A percentile compares a stretch with the other conserved stretches of the same genome.
phyloP scores from a whole-genome alignment of 2,329 filamentous ascomycete genomes.

The Peltaster fructicola region DNA sequence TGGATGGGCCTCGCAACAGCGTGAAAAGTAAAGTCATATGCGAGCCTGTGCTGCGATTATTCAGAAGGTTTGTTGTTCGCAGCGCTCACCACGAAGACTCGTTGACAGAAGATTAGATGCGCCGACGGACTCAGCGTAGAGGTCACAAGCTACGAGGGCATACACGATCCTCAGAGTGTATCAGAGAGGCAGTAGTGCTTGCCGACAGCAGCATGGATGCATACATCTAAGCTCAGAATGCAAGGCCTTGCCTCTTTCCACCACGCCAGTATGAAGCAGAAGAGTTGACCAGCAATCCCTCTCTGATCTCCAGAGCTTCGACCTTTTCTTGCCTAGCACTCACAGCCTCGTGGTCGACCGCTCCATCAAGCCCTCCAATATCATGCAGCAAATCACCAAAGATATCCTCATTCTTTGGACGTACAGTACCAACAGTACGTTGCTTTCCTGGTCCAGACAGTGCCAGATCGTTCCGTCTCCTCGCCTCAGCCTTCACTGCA shows the following conservation, averaged over 20 bases:
- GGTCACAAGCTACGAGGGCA: constrained; percentile 42
- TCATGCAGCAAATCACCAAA: constrained; percentile 31
- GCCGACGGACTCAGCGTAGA: constrained; percentile 40
- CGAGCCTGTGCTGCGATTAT: constrained; percentile 39
- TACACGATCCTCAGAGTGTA: constrained; percentile 12
- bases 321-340: too few relatives aligned
- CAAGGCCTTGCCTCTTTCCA: too few relatives aligned
- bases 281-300: too few relatives aligned
- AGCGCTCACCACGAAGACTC: constrained; percentile 6
- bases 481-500: constrained; percentile 25
- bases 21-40: constrained; percentile 31
- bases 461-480: constrained; percentile 18
- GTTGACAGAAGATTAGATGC: constrained; percentile 21
- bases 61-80: constrained; percentile 34
- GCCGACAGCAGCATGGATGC: too few relatives aligned
- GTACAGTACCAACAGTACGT: constrained; percentile 7
- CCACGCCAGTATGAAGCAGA: too few relatives aligned
- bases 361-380: constrained; percentile 20
- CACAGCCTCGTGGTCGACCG: constrained; percentile 5
- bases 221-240: too few relatives aligned
- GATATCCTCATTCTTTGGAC: constrained; percentile 27
- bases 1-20: constrained; percentile 26
- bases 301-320: too few relatives aligned
- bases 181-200: too few relatives aligned
- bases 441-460: constrained; percentile 12